phyloP scores from a whole-genome alignment of 2,329 filamentous ascomycete genomes.

The Ilyonectria robusta region DNA sequence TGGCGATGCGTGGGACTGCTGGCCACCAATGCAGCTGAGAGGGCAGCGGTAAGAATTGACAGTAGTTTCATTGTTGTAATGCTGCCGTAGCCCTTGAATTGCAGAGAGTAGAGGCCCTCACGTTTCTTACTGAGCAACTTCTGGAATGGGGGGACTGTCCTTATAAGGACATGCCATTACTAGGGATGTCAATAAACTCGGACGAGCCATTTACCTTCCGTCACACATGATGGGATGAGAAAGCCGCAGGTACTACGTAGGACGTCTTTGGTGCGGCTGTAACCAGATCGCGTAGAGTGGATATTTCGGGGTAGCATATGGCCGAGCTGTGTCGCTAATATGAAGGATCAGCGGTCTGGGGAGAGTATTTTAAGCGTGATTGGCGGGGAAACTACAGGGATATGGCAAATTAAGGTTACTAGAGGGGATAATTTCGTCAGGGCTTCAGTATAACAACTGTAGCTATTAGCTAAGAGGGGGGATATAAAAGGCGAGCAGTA shows the following conservation, averaged over 20 bases:
- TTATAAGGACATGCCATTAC: neutral
- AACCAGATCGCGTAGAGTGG: conserved; percentile 6
- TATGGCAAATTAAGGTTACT: neutral
- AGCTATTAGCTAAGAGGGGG: neutral
- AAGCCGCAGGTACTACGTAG: neutral
- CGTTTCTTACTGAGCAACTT: neutral
- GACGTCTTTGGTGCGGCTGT: conserved; percentile 27
- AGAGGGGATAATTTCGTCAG: too few relatives aligned
- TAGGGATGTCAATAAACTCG: neutral
- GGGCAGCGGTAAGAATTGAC: conserved; percentile 2
- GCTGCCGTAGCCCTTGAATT: neutral
- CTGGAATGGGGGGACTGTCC: neutral
- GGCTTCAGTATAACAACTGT: too few relatives aligned
- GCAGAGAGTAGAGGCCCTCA: too few relatives aligned
- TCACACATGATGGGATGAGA: neutral
- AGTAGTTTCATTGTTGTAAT: conserved; percentile 15
- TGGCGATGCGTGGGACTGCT: conserved; percentile 14
- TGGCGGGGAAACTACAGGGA: conserved; percentile 23
- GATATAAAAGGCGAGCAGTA: neutral
- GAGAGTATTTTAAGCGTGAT: conserved; percentile 12
- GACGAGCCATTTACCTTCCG: neutral
- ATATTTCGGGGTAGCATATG: conserved; percentile 6
- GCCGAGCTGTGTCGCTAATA: conserved; percentile 7
- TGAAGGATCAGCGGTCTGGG: conserved; percentile 10
- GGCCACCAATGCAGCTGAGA: conserved; percentile 5